phyloP scores from a whole-genome alignment of 768 basidiomycete genomes.

The Leccinellum luteum region DNA sequence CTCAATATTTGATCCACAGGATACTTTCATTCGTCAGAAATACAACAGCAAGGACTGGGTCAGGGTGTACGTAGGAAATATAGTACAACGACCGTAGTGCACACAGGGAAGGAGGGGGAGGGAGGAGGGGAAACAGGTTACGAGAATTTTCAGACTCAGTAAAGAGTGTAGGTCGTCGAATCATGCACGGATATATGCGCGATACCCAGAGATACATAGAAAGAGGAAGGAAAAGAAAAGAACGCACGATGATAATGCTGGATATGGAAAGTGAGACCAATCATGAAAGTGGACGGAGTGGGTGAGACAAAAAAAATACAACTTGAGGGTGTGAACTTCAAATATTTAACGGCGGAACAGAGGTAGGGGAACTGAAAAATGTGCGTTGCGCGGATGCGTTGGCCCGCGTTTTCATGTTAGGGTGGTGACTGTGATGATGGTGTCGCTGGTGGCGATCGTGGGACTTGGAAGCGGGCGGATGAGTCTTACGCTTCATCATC shows the following conservation, averaged over 20 bases:
- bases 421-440: constrained; percentile 56
- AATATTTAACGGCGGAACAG: constrained; percentile 28
- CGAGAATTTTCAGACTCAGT: constrained; percentile 3
- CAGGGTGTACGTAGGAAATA: constrained; percentile 3
- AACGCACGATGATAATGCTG: constrained; percentile 9
- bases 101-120: neutral
- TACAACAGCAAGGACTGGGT: constrained; percentile 15
- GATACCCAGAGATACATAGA: constrained; percentile 22
- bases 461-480: constrained; percentile 36
- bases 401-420: constrained; percentile 61
- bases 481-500: constrained; percentile 59
- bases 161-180: constrained; percentile 7
- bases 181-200: constrained; percentile 25
- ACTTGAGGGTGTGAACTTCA: constrained; percentile 13
- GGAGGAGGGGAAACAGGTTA: neutral
- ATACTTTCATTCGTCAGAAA: constrained; percentile 7
- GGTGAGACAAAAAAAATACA: constrained; percentile 23
- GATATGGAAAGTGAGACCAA: constrained; percentile 7
- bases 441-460: constrained; percentile 48
- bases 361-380: constrained; percentile 36
- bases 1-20: neutral
- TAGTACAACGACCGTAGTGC: constrained; percentile 6
- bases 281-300: constrained; percentile 7
- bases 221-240: neutral
- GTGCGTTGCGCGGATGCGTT: constrained; percentile 53